Base-by-base conservation (phyloP, 2,329 filamentous ascomycete genomes). In the Spiromastix sp. region DNA sequence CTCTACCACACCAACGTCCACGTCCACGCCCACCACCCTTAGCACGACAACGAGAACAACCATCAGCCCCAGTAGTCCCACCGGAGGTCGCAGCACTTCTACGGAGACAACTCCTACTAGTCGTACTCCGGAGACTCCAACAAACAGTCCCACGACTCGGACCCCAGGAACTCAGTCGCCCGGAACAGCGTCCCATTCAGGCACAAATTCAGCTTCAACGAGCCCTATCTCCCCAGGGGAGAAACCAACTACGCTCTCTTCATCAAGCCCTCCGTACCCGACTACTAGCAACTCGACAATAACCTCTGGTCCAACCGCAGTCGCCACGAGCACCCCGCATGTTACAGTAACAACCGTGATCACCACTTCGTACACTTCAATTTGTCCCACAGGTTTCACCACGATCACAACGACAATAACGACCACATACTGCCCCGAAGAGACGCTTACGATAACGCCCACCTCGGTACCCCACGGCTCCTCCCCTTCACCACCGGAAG, bases 381-480 rank as follows among this genome's bases (percentile, higher is more conserved):
- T 64, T 42, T 64, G 60, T 38, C 55, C 61, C 3, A 61, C 58
- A 17, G 61, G 62, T 4, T 63, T 59, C 43, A 62, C 56, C 24
- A 63, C 57, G 4, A 50, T 61, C 32, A 60, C 56, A 2, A 55
- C 55, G 3, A 58, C 57, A 1, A 50, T 55, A 29, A 63, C 59
- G 7, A 58, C 56, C 11, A 58, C 51, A 4, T 53, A 56, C 34
- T 61, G 55, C 41, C 55, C 58, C 3, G n/a, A n/a, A n/a, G 53
- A 48, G 11, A 52, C 51, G 10, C 42, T 30, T 4, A 44, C 52
- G 9, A 51, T 55, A 4, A 33, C 40, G 3, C 16, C 31, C 21
- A 44, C 43, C 3, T n/a, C n/a, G n/a, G n/a, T n/a, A n/a, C n/a
- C n/a, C n/a, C n/a, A n/a, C n/a, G 48, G 45, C 8, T 42, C 42